Evolutionary conservation across 2,329 filamentous ascomycete genomes (phyloP), one percentile per base, ranked within the genome.

Genomic region (Microcyclosporella mali): DNA sequence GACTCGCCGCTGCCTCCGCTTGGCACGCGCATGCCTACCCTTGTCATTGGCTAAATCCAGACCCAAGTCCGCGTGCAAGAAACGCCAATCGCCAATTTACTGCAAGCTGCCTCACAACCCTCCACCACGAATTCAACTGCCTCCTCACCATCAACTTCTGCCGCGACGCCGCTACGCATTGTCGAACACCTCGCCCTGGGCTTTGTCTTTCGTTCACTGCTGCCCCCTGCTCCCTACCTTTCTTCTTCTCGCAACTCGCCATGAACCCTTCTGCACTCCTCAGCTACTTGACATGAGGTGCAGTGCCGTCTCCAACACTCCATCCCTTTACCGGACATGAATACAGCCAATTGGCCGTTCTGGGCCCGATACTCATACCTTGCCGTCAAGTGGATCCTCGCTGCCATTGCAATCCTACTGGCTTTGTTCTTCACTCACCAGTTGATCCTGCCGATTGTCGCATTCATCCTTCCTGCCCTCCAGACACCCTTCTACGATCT

Each of bases 401-500:
- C 27, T 7, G 30, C 41, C 30, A 30, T 47, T 14, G 29, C 30
- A 21, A 18, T 41, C 19, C 33, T 37, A 12, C 14, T 45, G 17
- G 28, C 39, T 15, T 41, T 60, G 25, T 41, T 56, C 14, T 21
- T 58, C 4, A 32, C 56, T 6, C 56, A 61, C 33, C 57, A 57
- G 33, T 46, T 50, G 11, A 17, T 61, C n/a, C 46, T 62, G 4
- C 60, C 60, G 3, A 36, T 61, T 17, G 33, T 61, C 18, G 57
- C 55, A 17, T 58, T 53, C 40, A 30, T 59, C 27, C 45, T 56
- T n/a, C 60, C 60, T 6, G 40, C 36, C 11, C 38, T 60, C 33
- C 56, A 58, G 19, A 42, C 49, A 1, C 33, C 50, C 25, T 61
- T 63, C 33, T 62, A 59, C 47, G 59, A 62, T 34, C 46, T 59